These are phyloP conservation scores for Brettanomyces nanus DNA, from an alignment of 805 yeast species.

Conservation along the genomic window DNA sequence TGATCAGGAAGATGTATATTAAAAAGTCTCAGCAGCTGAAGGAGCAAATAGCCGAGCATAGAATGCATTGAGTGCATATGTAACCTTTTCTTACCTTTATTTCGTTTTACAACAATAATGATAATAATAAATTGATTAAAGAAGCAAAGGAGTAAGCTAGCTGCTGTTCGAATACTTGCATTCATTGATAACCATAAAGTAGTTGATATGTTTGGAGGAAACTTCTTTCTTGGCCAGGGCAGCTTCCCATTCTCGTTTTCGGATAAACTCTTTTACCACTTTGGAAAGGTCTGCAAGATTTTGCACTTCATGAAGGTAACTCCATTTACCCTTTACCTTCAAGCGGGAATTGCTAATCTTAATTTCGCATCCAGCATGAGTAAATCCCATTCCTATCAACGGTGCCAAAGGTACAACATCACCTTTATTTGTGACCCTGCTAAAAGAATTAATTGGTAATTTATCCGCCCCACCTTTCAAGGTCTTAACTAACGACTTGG, in stretches of 20 bases:
- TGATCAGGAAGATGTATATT: conserved; percentile 25
- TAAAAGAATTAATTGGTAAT: conserved; percentile 1
- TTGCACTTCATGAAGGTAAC: neutral
- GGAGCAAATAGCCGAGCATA: neutral
- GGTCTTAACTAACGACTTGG: conserved; percentile 11
- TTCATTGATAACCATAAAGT: conserved; percentile 1
- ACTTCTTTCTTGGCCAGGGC: neutral
- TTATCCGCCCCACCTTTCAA: neutral
- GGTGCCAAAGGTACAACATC: conserved; percentile 5
- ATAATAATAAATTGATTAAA: neutral
- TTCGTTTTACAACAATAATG: neutral
- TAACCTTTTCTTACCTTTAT: neutral
- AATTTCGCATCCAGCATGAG: conserved; percentile 3
- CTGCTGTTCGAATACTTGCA: no score
- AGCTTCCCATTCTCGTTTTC: neutral
- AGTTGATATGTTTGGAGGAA: neutral
- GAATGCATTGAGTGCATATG: neutral
- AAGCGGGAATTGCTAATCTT: neutral
- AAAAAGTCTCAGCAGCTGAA: conserved; percentile 18
- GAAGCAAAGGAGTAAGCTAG: no score
- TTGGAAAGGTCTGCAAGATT: neutral
- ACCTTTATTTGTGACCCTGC: conserved; percentile 1
- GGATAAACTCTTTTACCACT: neutral
- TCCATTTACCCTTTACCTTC: neutral
- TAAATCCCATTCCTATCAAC: neutral